Percentiles rank a stretch among this genome's conserved stretches.
phyloP scores from a whole-genome alignment of 2,329 filamentous ascomycete species.

The Trichoderma sp. region DNA sequence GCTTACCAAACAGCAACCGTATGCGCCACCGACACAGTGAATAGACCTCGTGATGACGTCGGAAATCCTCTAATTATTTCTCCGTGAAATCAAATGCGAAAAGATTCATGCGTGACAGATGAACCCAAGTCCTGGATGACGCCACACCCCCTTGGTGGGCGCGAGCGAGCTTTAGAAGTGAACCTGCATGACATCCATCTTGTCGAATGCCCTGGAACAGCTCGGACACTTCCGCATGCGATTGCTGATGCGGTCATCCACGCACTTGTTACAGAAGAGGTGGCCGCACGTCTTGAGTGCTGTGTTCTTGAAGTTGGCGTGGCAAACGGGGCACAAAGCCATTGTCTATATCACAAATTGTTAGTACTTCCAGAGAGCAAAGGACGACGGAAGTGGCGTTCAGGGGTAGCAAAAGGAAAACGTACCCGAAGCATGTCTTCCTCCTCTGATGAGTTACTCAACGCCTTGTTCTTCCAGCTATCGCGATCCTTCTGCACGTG shows the following conservation, averaged over 20 bases:
- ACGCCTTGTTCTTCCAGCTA: conserved; percentile 78
- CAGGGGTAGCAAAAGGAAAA: conserved; percentile 34
- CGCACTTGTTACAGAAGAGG: conserved; percentile 87
- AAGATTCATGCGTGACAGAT: conserved; percentile 1
- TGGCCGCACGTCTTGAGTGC: conserved; percentile 93
- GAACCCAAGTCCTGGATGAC: neutral
- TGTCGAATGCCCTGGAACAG: conserved; percentile 89
- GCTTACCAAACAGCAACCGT: conserved; percentile 8
- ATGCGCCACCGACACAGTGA: conserved; percentile 18
- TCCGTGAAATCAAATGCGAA: conserved; percentile 9
- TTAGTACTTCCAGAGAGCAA: conserved; percentile 33
- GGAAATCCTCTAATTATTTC: conserved; percentile 21
- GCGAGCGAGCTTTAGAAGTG: conserved; percentile 47
- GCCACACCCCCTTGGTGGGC: neutral
- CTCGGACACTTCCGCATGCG: conserved; percentile 94
- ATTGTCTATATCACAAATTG: conserved; percentile 39
- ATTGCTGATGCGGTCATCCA: conserved; percentile 85
- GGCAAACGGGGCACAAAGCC: conserved; percentile 84
- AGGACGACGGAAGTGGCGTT: neutral
- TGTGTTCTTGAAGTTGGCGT: conserved; percentile 91
- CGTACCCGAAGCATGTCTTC: conserved; percentile 85
- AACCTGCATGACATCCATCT: conserved; percentile 81
- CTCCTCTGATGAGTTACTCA: conserved; percentile 78
- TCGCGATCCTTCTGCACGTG: conserved; percentile 82
- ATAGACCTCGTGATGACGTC: conserved; percentile 25